Conservation (phyloP, 805 yeast genomes). For the Ogataea salicorniae region DNA sequence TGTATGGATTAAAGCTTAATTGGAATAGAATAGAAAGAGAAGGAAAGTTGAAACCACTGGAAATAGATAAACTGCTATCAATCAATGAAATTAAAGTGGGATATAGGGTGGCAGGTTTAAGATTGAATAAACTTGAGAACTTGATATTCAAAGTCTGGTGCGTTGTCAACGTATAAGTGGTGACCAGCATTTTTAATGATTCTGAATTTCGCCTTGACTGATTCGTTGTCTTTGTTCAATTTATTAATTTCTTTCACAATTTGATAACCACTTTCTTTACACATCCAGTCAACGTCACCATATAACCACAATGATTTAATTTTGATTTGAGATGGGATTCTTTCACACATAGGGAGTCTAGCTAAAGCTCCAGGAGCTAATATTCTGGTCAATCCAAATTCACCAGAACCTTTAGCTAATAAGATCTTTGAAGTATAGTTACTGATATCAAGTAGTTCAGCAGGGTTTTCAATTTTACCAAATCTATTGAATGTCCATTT, state of each 20-base stretch:
- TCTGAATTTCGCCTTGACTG: conserved; percentile 28
- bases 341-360: conserved; percentile 49
- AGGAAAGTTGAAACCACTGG: background rate
- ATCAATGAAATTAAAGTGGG: background rate
- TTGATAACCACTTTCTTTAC: conserved; percentile 50
- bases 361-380: conserved; percentile 57
- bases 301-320: conserved; percentile 55
- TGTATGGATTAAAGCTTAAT: no score
- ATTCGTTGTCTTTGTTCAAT: conserved; percentile 6
- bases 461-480: conserved; percentile 22
- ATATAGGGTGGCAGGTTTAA: background rate
- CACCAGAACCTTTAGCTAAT: conserved; percentile 57
- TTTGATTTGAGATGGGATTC: conserved; percentile 37
- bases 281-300: conserved; percentile 74
- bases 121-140: conserved; percentile 22
- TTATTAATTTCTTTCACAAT: conserved; percentile 33
- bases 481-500: conserved; percentile 52
- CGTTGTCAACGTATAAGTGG: conserved; percentile 50
- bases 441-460: conserved; percentile 40
- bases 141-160: conserved; percentile 27
- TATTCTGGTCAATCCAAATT: conserved; percentile 54
- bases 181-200: conserved; percentile 46
- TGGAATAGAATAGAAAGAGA: background rate
- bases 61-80: background rate
- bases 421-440: conserved; percentile 50